Percentiles rank a stretch among this genome's conserved stretches.
Conservation (phyloP, 2,329 filamentous ascomycete species). For the Alternaria sp. region DNA sequence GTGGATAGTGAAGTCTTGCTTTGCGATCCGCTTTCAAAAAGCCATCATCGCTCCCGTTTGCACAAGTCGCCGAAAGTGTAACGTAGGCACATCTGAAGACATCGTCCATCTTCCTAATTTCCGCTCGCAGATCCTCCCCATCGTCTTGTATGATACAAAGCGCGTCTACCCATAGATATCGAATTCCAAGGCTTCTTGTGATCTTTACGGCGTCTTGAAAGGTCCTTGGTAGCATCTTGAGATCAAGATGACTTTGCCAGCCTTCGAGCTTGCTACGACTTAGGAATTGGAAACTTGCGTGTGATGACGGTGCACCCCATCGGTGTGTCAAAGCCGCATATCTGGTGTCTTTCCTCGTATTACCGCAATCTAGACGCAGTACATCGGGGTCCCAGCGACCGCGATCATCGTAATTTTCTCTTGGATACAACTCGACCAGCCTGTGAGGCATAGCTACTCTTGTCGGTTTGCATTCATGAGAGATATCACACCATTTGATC, state of each 20-base stretch:
- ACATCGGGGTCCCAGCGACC: background rate
- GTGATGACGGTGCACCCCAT: background rate
- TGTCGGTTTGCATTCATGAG: background rate
- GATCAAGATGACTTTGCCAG: background rate
- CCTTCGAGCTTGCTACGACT: background rate
- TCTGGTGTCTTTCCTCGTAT: background rate
- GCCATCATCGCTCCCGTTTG: background rate
- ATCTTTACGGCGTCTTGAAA: background rate
- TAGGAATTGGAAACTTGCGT: background rate
- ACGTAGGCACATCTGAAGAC: background rate
- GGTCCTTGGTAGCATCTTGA: background rate
- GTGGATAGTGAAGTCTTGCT: background rate
- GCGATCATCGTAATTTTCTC: background rate
- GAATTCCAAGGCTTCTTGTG: background rate
- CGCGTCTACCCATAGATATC: background rate
- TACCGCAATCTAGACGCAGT: background rate
- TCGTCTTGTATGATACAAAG: background rate
- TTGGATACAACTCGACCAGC: background rate
- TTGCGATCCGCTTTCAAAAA: background rate
- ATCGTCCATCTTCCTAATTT: background rate
- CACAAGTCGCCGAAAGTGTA: background rate
- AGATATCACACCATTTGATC: background rate
- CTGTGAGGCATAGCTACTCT: background rate
- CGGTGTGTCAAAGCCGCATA: background rate
- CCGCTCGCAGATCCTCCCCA: background rate